These are phyloP conservation scores for Encephalitozoon romaleae DNA, from an alignment of 371 early-diverging fungal genomes.

Conservation along the genomic window DNA sequence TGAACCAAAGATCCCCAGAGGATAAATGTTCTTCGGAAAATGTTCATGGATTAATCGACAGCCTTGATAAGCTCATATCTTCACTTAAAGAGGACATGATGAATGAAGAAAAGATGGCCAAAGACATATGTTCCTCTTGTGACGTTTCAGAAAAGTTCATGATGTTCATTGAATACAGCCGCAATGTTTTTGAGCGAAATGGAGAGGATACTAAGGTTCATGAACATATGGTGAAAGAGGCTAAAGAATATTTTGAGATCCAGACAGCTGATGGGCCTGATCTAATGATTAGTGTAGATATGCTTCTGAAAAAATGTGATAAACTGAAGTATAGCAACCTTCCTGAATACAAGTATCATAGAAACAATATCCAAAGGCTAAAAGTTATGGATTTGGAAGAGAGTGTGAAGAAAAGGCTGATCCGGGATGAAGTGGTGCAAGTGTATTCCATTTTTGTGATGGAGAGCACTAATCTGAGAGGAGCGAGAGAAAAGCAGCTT, in stretches of 20 bases:
- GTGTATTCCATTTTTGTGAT: not conserved
- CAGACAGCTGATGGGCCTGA: not conserved
- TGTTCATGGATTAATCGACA: slow-evolving; percentile 38
- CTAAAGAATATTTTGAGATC: not conserved
- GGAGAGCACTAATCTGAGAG: not conserved
- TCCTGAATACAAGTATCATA: slow-evolving; percentile 15
- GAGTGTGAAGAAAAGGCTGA: not conserved
- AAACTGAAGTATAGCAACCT: not conserved
- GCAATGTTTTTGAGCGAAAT: not conserved
- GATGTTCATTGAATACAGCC: slow-evolving; percentile 19
- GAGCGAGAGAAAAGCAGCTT: not conserved
- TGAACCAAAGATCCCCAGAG: slow-evolving; percentile 33
- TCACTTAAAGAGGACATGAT: slow-evolving; percentile 11
- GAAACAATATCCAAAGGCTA: slow-evolving; percentile 10
- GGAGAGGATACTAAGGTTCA: slow-evolving; percentile 13
- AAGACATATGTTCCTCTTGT: not conserved
- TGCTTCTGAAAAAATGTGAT: slow-evolving; percentile 15
- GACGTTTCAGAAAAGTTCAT: slow-evolving; percentile 4
- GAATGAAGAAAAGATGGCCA: slow-evolving; percentile 1
- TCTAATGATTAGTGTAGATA: not conserved
- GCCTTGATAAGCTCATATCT: slow-evolving; percentile 44
- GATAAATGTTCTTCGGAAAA: slow-evolving; percentile 8
- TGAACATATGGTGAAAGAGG: slow-evolving; percentile 17
- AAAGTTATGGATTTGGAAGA: not conserved
- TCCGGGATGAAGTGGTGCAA: not conserved